Evolutionary conservation across 2,329 filamentous ascomycete species (phyloP), one percentile per base, ranked within the genome.

Genomic region (Nemania sp.): DNA sequence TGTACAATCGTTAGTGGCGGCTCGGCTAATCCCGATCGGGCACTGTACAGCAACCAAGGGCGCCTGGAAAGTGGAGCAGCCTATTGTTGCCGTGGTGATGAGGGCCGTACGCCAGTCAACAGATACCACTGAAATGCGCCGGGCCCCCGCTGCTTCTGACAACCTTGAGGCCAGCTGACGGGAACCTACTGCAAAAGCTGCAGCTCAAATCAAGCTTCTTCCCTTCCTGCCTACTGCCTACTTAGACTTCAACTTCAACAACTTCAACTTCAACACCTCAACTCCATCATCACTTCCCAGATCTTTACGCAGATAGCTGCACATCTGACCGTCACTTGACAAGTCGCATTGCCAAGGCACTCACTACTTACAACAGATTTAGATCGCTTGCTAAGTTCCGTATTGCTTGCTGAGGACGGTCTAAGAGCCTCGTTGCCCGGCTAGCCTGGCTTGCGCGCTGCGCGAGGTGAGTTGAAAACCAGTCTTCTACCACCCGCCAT

Each of bases 391-490:
- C 69, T 71, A 70, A 70, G 71, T 74, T 74, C 65, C 68, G 71
- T 71, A 63, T 64, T 70, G 67, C 71, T 57, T 73, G 71, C 72
- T 74, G 72, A 73, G 57, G 64, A 72, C 60, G 60, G 65, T 59
- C 35, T 64, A 71, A 68, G 59, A 67, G 37, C 43, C 63, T n/a
- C 64, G 65, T 65, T 71, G 71, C 72, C 73, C 73, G 72, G 73
- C 73, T 70, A 70, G 71, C 67, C 72, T 73, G 71, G 73, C 73
- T 74, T 74, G 73, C 71, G 61, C 63, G 71, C 73, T 73, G 73
- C 71, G 73, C 73, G 73, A 74, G 72, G 71, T 74, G 49, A 70
- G 66, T 60, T 43, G 13, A 25, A 12, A 65, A 68, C 9, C 25
- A 6, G 46, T 35, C 47, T 37, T 49, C 46, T 45, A 29, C 25